phyloP scores from a whole-genome alignment of 202 grass and related monocot species.

The Setaria viridis region DNA sequence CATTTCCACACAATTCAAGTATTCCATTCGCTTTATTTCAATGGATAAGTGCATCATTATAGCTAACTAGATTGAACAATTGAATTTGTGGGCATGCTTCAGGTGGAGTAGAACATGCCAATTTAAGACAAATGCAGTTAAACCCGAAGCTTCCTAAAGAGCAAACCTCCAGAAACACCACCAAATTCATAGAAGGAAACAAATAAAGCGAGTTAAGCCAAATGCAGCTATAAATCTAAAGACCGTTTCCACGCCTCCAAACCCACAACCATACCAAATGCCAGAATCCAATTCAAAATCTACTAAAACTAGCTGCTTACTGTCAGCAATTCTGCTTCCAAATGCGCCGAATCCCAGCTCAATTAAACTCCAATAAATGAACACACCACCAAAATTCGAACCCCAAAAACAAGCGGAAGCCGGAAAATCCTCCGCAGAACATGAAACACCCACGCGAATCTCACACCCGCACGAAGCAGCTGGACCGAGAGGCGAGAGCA shows the following conservation, averaged over 20 bases:
- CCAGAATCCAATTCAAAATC: slow-evolving; percentile 17
- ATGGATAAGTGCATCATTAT: slow-evolving; percentile 10
- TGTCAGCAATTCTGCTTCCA: not conserved
- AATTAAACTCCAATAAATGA: slow-evolving; percentile 23
- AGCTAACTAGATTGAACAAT: slow-evolving; percentile 23
- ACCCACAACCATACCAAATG: not conserved
- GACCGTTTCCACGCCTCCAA: not conserved
- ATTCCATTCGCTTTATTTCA: slow-evolving; percentile 22
- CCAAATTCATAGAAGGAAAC: slow-evolving; percentile 4
- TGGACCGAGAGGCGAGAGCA: slow-evolving; percentile 35
- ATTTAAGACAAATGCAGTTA: slow-evolving; percentile 46
- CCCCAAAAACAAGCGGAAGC: slow-evolving; percentile 7
- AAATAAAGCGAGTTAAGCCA: slow-evolving; percentile 28
- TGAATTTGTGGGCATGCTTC: not conserved
- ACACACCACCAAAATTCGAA: not conserved
- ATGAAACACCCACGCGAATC: slow-evolving; percentile 6
- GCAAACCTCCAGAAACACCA: not conserved
- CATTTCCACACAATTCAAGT: slow-evolving; percentile 21
- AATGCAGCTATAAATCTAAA: slow-evolving; percentile 53
- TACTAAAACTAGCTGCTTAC: slow-evolving; percentile 32
- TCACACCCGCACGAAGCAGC: not conserved
- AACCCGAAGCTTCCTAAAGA: slow-evolving; percentile 4
- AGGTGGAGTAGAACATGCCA: not conserved
- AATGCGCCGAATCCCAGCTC: slow-evolving; percentile 23
- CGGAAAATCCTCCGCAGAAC: slow-evolving; percentile 16